Evolutionary conservation across 306 rosid species (phyloP).

Genomic region (Dryas octopetala): DNA sequence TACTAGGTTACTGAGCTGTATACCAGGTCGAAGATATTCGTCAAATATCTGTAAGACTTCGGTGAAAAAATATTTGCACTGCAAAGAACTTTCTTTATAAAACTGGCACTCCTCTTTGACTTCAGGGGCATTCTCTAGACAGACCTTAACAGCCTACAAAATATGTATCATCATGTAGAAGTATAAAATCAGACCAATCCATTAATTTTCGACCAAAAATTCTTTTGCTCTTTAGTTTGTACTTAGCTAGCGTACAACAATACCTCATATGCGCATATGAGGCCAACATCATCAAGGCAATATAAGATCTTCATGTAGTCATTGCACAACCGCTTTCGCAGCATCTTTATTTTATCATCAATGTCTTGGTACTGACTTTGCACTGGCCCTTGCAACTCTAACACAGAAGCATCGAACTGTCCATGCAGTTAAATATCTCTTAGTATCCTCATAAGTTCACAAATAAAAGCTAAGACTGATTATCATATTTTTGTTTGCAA

Average conservation of each 20-base stretch:
- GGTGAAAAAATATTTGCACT: slow-evolving; percentile 47
- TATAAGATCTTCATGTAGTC: slow-evolving; percentile 57
- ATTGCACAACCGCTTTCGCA: slow-evolving; percentile 52
- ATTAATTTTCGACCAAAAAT: too few species aligned
- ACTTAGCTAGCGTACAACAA: slow-evolving; percentile 6
- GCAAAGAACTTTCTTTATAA: slow-evolving; percentile 41
- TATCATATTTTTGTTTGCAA: neutral
- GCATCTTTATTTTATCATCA: slow-evolving; percentile 45
- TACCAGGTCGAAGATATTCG: slow-evolving; percentile 51
- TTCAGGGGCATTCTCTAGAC: slow-evolving; percentile 45
- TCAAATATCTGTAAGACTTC: slow-evolving; percentile 45
- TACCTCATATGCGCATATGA: slow-evolving; percentile 87
- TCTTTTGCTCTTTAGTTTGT: neutral
- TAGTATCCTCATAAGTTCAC: slow-evolving; percentile 17
- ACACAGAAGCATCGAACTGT: slow-evolving; percentile 55
- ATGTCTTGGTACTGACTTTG: slow-evolving; percentile 42
- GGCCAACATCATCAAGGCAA: slow-evolving; percentile 85
- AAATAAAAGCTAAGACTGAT: slow-evolving; percentile 10
- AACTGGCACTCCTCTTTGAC: slow-evolving; percentile 41
- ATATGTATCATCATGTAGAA: neutral
- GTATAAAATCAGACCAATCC: slow-evolving; percentile 2
- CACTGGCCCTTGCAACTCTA: slow-evolving; percentile 42
- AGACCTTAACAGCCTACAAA: slow-evolving; percentile 65
- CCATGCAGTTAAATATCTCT: slow-evolving; percentile 29
- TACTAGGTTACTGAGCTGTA: slow-evolving; percentile 17